Evolutionary conservation across 2,329 filamentous ascomycete genomes (phyloP), one percentile per base, ranked within the genome.

Genomic region (Bipolaris cookei): DNA sequence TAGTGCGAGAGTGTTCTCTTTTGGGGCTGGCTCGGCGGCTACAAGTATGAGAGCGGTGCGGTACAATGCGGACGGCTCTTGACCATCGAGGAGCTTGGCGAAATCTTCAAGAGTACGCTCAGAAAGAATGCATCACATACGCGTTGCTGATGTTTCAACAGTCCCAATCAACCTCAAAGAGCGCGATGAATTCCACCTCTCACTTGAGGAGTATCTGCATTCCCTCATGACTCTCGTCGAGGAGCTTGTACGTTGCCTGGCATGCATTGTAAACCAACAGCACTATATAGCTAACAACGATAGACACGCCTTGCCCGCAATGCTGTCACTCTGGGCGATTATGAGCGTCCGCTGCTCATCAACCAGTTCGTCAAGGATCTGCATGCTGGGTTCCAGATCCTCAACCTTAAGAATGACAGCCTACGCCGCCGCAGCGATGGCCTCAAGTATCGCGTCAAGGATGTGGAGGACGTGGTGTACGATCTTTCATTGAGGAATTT

Each of bases 391-490:
- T 99, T 99, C 80, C 95, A 98, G 83, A 86, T 98, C 65, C 85
- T 99, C 65, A 99, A 99, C 76, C 83, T 99, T 67, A 98, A 98
- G 84, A 99, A 99, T 71, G 95, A 99, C 76, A 88, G 88, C 20
- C 79, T 99, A 71, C 86, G 95, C 58, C 91, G 92, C 80, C 85
- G 92, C 61, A 92, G 91, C 54, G 95, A 99, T 79, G 90, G 89
- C 4, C 90, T 99, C 78, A 99, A 99, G 83, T 99, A 99, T 75
- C 89, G 90, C 69, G 92, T 99, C 71, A 99, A 98, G 83, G 94
- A 96, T 76, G 92, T 97, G 11, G 95, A 99, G 81, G 95, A 98
- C 73, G 92, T 99, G 11, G 94, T 98, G 48, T 99, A 99, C 73
- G 95, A 99, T 76, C 80, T 99, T 54, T 94, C 91, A 21, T 80